Percentiles rank a stretch among this genome's conserved stretches.
Conservation (phyloP, 495 filamentous ascomycete genomes). For the Emericellopsis terricola region DNA sequence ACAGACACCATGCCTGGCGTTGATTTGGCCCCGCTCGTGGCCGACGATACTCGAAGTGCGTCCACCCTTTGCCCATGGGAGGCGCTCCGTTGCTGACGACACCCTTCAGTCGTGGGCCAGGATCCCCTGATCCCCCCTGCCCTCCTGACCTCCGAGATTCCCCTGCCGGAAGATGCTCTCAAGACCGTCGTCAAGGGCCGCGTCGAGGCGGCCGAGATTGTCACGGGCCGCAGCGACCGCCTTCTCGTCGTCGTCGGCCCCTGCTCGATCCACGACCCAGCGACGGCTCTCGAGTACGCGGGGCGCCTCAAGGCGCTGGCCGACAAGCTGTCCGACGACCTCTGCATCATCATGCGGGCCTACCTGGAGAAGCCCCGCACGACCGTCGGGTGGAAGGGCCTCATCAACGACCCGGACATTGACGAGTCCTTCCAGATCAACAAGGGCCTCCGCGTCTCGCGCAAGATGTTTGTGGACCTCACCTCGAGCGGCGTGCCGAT, state of each 20-base stretch:
- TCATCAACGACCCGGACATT: conserved; percentile 98
- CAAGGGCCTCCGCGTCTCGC: conserved; percentile 79
- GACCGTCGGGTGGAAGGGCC: conserved; percentile 97
- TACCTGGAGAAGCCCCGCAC: conserved; percentile 98
- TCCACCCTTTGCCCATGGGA: conserved; percentile 1
- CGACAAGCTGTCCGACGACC: conserved; percentile 58
- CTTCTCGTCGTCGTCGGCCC: conserved; percentile 89
- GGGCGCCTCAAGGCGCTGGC: conserved; percentile 54
- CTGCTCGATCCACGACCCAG: conserved; percentile 94
- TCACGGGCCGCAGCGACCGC: conserved; percentile 63
- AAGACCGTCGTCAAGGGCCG: conserved; percentile 69
- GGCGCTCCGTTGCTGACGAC: background rate
- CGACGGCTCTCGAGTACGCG: conserved; percentile 74
- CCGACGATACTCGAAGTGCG: conserved; percentile 31
- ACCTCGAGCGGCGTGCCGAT: conserved; percentile 79
- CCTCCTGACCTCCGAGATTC: conserved; percentile 76
- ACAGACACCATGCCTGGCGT: conserved; percentile 22
- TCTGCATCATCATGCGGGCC: conserved; percentile 90
- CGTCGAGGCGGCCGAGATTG: conserved; percentile 62
- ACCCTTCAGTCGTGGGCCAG: conserved; percentile 64
- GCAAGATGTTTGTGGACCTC: conserved; percentile 81
- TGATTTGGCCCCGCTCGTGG: conserved; percentile 25
- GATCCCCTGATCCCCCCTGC: conserved; percentile 85
- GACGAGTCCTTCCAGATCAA: conserved; percentile 97
- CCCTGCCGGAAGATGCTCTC: conserved; percentile 43